Percentiles rank a stretch among this genome's conserved stretches.
Evolutionary conservation across 345 rosid species (phyloP).

Genomic region (Anastatica hierochuntica): DNA sequence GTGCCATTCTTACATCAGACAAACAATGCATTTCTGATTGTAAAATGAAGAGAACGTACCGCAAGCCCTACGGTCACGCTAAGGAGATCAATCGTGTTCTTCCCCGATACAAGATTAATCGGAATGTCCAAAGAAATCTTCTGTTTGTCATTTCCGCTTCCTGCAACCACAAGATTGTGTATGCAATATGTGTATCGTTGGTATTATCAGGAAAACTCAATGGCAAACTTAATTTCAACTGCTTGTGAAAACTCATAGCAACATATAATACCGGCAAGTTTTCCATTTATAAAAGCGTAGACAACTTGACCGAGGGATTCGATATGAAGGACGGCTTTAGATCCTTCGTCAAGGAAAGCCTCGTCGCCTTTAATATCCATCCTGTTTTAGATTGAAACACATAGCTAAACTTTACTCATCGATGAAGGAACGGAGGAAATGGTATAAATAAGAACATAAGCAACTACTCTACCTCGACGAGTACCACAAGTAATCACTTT

Average conservation of each 20-base stretch:
- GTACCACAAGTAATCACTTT: constrained; percentile 90
- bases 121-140: constrained; percentile 64
- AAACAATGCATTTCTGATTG: background rate
- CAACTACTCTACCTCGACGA: constrained; percentile 47
- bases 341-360: constrained; percentile 53
- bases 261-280: constrained; percentile 48
- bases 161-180: constrained; percentile 31
- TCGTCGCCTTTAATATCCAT: constrained; percentile 40
- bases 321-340: constrained; percentile 61
- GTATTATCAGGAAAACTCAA: background rate
- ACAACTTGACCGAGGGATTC: constrained; percentile 84
- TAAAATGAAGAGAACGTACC: constrained; percentile 33
- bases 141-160: constrained; percentile 46
- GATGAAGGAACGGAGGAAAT: background rate
- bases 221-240: background rate
- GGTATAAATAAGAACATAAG: background rate
- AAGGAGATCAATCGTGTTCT: constrained; percentile 71
- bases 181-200: background rate
- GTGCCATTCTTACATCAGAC: background rate
- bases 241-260: background rate
- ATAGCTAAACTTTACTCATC: background rate
- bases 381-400: constrained; percentile 28
- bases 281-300: constrained; percentile 68
- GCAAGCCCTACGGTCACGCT: constrained; percentile 95
- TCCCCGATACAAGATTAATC: constrained; percentile 46